Evolutionary conservation across 2,329 filamentous ascomycete genomes (phyloP), one percentile per base, ranked within the genome.

Genomic region (Trichoderma sp.): DNA sequence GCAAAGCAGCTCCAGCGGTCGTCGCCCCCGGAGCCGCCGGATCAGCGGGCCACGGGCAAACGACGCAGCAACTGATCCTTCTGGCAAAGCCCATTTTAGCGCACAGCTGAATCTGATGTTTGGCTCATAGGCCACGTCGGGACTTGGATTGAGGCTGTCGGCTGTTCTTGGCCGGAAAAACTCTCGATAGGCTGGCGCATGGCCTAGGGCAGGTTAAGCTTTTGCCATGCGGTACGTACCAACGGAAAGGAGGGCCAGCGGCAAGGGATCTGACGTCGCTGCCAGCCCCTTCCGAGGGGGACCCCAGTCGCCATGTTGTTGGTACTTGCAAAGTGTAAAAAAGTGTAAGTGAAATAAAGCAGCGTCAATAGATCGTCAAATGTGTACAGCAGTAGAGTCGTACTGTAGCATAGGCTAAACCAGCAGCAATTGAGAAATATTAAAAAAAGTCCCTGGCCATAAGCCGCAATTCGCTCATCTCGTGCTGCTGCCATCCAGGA

Each of bases 81-180:
- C 28, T 47, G 21, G 21, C 62, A 47, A 43, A 39, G 39, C 18
- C 56, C 56, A 47, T 34, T 61, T 62, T 70, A 70, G 66, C 39
- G 56, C 36, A 60, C 65, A 70, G 66, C 66, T 70, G 66, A 62
- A 61, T 61, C 65, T 60, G 36, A 69, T 62, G 36, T 70, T 43
- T 70, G 58, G 39, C 39, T 21, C 43, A 51, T 51, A 36, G 43
- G 68, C 68, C 68, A 57, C 68, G 58, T 71, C 68, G 68, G 68
- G 68, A 71, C 68, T 71, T 71, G 68, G 11, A 64, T 32, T 64
- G 68, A 71, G 68, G 68, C 68, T 71, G 58, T 71, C 68, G 68
- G 68, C 68, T 71, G 68, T 64, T 71, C 21, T 21, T 28, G 43
- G 30, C 28, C 68, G 60, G 68, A 64, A 71, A 71, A 71, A 65